Conservation (phyloP, 2,329 filamentous ascomycete genomes). For the Paecilomyces variotii region DNA sequence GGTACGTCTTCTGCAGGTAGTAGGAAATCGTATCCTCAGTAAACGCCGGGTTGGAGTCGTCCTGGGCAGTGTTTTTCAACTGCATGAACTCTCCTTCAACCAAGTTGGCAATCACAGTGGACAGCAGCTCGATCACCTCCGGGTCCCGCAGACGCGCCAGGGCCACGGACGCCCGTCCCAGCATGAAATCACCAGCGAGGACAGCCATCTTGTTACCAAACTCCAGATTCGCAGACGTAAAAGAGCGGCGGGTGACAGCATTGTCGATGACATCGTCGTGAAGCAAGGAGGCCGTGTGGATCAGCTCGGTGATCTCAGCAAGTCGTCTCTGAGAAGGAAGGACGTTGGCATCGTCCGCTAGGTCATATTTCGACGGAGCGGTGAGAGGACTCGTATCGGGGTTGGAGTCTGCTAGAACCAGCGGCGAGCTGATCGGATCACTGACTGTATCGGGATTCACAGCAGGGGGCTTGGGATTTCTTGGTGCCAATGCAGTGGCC, state of each 20-base stretch:
- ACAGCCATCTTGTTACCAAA: slow-evolving; percentile 99
- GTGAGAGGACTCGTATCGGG: slow-evolving; percentile 55
- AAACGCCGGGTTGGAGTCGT: slow-evolving; percentile 76
- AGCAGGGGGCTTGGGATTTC: slow-evolving; percentile 37
- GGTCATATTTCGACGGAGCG: slow-evolving; percentile 33
- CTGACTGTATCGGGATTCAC: slow-evolving; percentile 42
- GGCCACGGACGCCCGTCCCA: slow-evolving; percentile 87
- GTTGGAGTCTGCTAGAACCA: slow-evolving; percentile 72
- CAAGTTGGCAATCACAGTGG: slow-evolving; percentile 93
- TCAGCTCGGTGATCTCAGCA: slow-evolving; percentile 94
- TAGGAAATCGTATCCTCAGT: slow-evolving; percentile 85
- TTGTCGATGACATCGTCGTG: slow-evolving; percentile 99
- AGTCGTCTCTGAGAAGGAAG: slow-evolving; percentile 87
- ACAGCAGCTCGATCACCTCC: slow-evolving; percentile 88
- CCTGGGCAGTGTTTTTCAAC: slow-evolving; percentile 86
- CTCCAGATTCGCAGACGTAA: slow-evolving; percentile 81
- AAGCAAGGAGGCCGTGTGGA: slow-evolving; percentile 90
- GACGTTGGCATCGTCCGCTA: slow-evolving; percentile 50
- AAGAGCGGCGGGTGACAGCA: slow-evolving; percentile 73
- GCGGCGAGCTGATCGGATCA: slow-evolving; percentile 50
- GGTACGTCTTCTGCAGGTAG: slow-evolving; percentile 96
- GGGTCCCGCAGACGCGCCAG: slow-evolving; percentile 83
- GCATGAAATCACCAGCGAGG: slow-evolving; percentile 88
- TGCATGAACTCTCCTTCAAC: slow-evolving; percentile 99
- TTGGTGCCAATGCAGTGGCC: slow-evolving; percentile 77